Evolutionary conservation across 768 basidiomycete genomes (phyloP).

Genomic region (Trametes cingulata): DNA sequence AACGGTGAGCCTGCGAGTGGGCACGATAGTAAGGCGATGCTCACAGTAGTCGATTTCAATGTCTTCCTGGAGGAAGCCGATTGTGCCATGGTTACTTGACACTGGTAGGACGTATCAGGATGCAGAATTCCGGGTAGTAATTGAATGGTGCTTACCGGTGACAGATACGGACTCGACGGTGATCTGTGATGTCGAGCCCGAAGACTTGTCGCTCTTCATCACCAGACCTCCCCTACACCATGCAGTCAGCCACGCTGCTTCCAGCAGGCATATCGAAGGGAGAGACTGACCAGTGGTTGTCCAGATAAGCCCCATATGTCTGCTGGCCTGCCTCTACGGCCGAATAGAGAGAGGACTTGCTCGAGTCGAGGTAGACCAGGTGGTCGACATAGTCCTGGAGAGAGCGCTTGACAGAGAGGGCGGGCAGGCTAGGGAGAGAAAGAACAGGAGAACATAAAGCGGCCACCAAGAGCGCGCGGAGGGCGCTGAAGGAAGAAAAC

Average conservation of each 20-base stretch:
- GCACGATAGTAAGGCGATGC: neutral
- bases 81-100: neutral
- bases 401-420: constrained; percentile 1
- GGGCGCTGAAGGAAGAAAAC: constrained; percentile 16
- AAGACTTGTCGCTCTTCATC: neutral
- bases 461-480: constrained; percentile 16
- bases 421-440: constrained; percentile 8
- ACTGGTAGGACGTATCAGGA: neutral
- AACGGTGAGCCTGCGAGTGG: no score
- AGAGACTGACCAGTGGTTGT: constrained; percentile 15
- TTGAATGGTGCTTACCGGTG: neutral
- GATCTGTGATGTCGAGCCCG: neutral
- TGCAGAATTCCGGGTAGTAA: neutral
- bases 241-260: neutral
- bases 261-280: no score
- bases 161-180: neutral
- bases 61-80: constrained; percentile 14
- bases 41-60: constrained; percentile 13
- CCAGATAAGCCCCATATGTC: constrained; percentile 13
- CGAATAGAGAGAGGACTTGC: constrained; percentile 10
- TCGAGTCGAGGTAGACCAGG: constrained; percentile 14
- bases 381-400: constrained; percentile 11
- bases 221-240: constrained; percentile 10
- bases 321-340: constrained; percentile 1
- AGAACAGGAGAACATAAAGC: constrained; percentile 14